Evolutionary conservation across 2,329 filamentous ascomycete genomes (phyloP), one percentile per base, ranked within the genome.

Genomic region (Salinomyces thailandicus): DNA sequence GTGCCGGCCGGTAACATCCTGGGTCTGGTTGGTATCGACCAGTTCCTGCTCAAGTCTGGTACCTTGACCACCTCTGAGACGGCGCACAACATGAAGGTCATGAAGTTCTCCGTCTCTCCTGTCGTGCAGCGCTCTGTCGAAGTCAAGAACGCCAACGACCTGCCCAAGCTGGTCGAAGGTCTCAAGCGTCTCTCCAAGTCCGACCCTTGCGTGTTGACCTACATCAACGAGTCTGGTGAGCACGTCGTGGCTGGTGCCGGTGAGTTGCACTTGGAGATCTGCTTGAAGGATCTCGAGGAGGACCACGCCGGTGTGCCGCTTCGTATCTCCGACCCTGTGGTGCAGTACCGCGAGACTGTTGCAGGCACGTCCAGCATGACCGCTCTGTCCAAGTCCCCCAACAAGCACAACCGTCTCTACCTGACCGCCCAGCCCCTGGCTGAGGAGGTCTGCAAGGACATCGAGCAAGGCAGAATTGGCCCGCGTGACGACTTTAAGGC

Each of bases 351-450:
- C 78, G 91, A 98, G 79, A 93, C 89, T 49, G 89, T 98, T 60
- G 67, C 68, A 54, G 74, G 50, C 59, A 79, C 78, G 62, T 96
- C 91, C 38, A 85, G 79, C 77, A 96, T 96, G 60, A 93, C 85
- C 61, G 91, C 91, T 54, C 76, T 98, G 60, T 96, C 91, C 69
- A 98, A 98, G 77, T 98, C 91, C 33, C 91, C 91, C 73, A 98
- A 98, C 84, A 98, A 98, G 85, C 91, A 98, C 83, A 98, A 98
- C 79, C 89, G 91, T 86, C 77, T 98, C 45, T 98, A 96, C 76
- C 80, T 98, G 71, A 77, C 76, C 67, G 91, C 91, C 50, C 72
- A 86, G 70, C 91, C 91, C 56, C 75, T 98, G 38, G 77, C 77
- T 31, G 91, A 98, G 77, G 91, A 96, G 56, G 81, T 98, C 44